Evolutionary conservation across 1,284 basidiomycete species (phyloP).

Genomic region (Moniliophthora roreri): DNA sequence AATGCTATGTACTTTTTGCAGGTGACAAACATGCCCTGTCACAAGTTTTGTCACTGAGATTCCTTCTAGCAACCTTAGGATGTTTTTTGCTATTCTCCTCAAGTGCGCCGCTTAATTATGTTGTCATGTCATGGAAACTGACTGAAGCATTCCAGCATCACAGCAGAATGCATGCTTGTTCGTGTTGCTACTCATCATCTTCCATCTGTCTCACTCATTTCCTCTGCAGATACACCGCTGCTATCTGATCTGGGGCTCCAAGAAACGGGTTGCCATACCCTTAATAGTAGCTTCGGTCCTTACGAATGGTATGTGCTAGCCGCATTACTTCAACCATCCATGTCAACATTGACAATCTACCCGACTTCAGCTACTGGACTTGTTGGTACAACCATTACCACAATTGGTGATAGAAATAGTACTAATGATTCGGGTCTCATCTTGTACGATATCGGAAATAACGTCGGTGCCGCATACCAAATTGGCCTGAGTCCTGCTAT

Average conservation of each 20-base stretch:
- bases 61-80: not conserved
- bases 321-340: not conserved
- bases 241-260: not conserved
- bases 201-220: too few relatives aligned
- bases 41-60: too few relatives aligned
- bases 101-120: not conserved
- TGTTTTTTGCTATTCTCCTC: too few relatives aligned
- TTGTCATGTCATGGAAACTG: too few relatives aligned
- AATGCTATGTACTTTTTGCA: too few relatives aligned
- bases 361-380: not conserved
- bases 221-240: too few relatives aligned
- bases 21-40: not conserved
- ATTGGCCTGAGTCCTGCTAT: too few relatives aligned
- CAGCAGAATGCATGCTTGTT: too few relatives aligned
- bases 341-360: not conserved
- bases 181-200: too few relatives aligned
- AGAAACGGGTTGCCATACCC: slow-evolving; percentile 1
- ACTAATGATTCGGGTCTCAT: not conserved
- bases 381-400: not conserved
- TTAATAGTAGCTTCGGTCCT: not conserved
- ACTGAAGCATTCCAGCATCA: slow-evolving; percentile 2
- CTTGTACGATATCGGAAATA: not conserved
- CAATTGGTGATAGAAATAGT: not conserved
- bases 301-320: too few relatives aligned
- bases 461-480: not conserved